phyloP scores from a whole-genome alignment of 2,329 filamentous ascomycete species.

The Fusarium torulosum region DNA sequence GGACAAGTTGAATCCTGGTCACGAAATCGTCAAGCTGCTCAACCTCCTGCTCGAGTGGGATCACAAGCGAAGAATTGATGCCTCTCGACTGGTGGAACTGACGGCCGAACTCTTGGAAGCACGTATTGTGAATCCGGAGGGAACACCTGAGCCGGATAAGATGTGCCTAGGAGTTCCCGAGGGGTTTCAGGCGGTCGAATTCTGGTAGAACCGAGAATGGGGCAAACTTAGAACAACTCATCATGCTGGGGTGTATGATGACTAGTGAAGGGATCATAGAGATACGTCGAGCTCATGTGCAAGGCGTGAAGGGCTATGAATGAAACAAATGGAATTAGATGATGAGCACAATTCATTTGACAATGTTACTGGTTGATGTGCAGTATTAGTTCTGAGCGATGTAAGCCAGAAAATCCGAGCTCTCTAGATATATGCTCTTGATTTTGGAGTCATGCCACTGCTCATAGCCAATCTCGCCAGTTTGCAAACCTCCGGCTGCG shows the following conservation, averaged over 20 bases:
- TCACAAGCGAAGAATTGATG: slow-evolving; percentile 32
- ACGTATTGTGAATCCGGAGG: not conserved
- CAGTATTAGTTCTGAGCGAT: not conserved
- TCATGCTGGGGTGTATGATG: not conserved
- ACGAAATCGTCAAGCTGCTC: slow-evolving; percentile 45
- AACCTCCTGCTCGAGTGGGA: slow-evolving; percentile 43
- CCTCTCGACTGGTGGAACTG: slow-evolving; percentile 35
- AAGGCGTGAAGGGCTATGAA: not conserved
- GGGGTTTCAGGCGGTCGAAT: slow-evolving; percentile 44
- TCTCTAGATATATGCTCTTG: too few species aligned
- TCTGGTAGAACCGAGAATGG: slow-evolving; percentile 46
- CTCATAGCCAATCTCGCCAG: not conserved
- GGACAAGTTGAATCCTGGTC: slow-evolving; percentile 41
- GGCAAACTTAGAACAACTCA: not conserved
- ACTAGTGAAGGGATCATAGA: not conserved
- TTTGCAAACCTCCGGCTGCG: too few species aligned
- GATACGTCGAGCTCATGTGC: not conserved
- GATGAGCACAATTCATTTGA: not conserved
- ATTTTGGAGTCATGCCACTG: too few species aligned
- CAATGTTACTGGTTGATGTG: not conserved
- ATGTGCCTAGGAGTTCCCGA: slow-evolving; percentile 44
- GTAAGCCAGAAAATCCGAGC: too few species aligned
- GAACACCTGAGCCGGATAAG: slow-evolving; percentile 2
- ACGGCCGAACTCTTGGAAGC: slow-evolving; percentile 17
- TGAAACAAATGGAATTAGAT: not conserved